Conservation (phyloP, 306 rosid genomes). For the Medicago truncatula region MtrunA17r5.0-ANR NC_053044.1:38913501-38914000, state of each 20-base stretch:
- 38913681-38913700: constrained; percentile 4
- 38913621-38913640: constrained; percentile 22
- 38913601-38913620: constrained; percentile 9
- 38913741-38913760: background rate
- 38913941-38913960: constrained; percentile 2
- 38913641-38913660: constrained; percentile 24
- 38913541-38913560: background rate
- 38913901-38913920: background rate
- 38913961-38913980: background rate
- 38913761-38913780: constrained; percentile 6
- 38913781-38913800: background rate
- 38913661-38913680: constrained; percentile 3
- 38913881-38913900: background rate
- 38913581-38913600: background rate
- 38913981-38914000: background rate
- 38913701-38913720: background rate
- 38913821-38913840: constrained; percentile 28
- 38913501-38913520: background rate
- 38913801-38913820: constrained; percentile 15
- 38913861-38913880: background rate
- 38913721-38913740: background rate
- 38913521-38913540: background rate
- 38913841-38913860: background rate
- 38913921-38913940: background rate
- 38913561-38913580: background rate